A percentile compares a stretch with the other conserved stretches of the same genome.
Conservation (phyloP, 257 asterid genomes). For the Ehretia macrophylla region DNA sequence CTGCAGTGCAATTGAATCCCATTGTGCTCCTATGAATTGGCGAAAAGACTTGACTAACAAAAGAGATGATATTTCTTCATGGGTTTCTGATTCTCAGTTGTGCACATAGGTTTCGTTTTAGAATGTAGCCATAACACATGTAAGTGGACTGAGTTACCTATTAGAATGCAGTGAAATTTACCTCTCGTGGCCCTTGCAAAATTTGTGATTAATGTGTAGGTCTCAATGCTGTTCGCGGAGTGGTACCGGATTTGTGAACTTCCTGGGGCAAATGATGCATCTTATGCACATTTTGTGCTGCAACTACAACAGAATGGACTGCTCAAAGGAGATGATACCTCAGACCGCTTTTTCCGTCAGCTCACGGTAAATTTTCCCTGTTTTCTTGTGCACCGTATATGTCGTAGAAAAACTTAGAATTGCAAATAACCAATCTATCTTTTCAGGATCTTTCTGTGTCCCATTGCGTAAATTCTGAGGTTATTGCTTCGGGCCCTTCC, state of each 20-base stretch:
- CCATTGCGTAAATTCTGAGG: conserved; percentile 83
- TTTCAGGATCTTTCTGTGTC: conserved; percentile 86
- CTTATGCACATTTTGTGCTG: conserved; percentile 57
- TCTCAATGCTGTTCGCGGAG: conserved; percentile 61
- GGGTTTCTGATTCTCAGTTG: too few relatives aligned
- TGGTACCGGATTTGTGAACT: conserved; percentile 89
- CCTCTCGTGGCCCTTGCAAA: not conserved
- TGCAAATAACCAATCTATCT: conserved; percentile 6
- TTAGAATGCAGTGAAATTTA: not conserved
- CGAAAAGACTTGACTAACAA: too few relatives aligned
- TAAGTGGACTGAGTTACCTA: not conserved
- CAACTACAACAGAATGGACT: conserved; percentile 75
- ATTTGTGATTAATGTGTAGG: conserved; percentile 37
- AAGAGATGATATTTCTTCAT: too few relatives aligned
- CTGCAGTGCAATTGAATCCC: too few relatives aligned
- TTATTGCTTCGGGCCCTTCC: conserved; percentile 53
- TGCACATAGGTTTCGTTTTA: too few relatives aligned
- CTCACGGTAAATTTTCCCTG: conserved; percentile 49
- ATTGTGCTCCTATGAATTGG: too few relatives aligned
- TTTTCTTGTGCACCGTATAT: not conserved
- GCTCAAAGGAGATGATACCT: conserved; percentile 84
- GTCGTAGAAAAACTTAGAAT: conserved; percentile 4
- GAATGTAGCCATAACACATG: too few relatives aligned
- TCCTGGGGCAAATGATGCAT: conserved; percentile 77
- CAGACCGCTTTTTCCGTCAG: conserved; percentile 81